Base-by-base conservation (phyloP, 2,329 filamentous ascomycete species). In the Sclerotinia trifoliorum region DNA sequence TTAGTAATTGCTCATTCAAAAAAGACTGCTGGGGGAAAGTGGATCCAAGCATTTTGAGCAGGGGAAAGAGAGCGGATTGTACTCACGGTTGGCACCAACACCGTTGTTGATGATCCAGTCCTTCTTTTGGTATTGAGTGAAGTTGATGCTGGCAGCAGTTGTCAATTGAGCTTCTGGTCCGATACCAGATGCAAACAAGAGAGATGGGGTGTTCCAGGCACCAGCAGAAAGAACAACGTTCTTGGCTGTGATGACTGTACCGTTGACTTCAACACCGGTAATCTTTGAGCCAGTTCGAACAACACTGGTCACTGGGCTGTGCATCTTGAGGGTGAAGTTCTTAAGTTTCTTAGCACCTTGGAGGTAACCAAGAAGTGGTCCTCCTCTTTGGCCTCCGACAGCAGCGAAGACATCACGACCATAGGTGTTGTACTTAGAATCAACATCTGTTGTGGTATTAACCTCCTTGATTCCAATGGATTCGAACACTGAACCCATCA, bases 101-200 rank as follows among this genome's bases (percentile, higher is more conserved):
- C 60, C 60, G 11, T 63, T 46, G 44, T 63, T 63, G 29, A 63
- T 52, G 13, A 63, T 63, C 60, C 60, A 63, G 11, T 63, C 60
- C 21, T 51, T 13, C 60, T 63, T 48, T 11, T 17, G 29, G 49
- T 63, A 63, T 8, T 32, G 35, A 17, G 60, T 51, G 24, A 35
- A 49, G 35, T 26, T 39, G 44, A 51, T 26, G 5, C 10, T 39
- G 5, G n/a, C 15, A n/a, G 60, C 60, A 39, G 21, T 51, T 4
- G 44, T 26, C 19, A 52, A 29, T 19, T 51, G 46, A 11, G 60
- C 26, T 4, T 19, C 11, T 6, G 60, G 60, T 3, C 60, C 46
- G 6, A 63, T 63, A 51, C 60, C 60, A 7, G 60, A 51, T 52
- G 60, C 46, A 17, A 63, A 63, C 13, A 63, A 26, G 39, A 63